These are phyloP conservation scores for Byssoonygena ceratinophila DNA, from an alignment of 2,329 filamentous ascomycete genomes.

Conservation along the genomic window DNA sequence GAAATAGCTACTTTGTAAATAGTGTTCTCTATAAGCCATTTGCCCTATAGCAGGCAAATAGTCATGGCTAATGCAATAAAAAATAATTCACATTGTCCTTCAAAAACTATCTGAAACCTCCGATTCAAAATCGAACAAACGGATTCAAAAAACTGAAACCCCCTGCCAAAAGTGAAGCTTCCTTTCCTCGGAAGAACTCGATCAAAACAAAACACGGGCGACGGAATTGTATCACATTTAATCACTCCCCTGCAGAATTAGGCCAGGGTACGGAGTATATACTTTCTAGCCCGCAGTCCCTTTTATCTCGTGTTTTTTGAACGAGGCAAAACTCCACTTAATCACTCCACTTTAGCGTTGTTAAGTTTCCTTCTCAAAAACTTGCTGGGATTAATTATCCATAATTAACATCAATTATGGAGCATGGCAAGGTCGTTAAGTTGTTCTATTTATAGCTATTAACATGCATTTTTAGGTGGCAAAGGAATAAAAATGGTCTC, in stretches of 20 bases:
- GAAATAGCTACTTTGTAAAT: neutral
- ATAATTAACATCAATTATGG: constrained; percentile 12
- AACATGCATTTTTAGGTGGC: neutral
- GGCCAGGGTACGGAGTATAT: neutral
- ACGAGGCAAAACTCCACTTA: no score
- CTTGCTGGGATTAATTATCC: constrained; percentile 3
- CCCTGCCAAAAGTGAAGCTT: no score
- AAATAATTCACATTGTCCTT: no score
- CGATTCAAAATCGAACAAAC: no score
- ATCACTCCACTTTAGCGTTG: neutral
- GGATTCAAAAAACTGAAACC: no score
- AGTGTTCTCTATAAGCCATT: no score
- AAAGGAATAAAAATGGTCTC: neutral
- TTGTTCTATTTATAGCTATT: constrained; percentile 1
- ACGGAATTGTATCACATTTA: no score
- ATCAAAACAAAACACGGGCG: neutral
- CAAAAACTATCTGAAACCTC: no score
- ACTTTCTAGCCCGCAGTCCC: neutral
- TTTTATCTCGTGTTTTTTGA: neutral
- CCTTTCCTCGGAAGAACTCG: neutral
- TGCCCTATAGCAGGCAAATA: no score
- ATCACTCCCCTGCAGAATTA: neutral
- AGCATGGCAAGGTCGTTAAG: neutral
- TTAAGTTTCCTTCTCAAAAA: no score
- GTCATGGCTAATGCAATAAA: no score